Evolutionary conservation across 1,284 basidiomycete species (phyloP).

Genomic region (Trametes pubescens): DNA sequence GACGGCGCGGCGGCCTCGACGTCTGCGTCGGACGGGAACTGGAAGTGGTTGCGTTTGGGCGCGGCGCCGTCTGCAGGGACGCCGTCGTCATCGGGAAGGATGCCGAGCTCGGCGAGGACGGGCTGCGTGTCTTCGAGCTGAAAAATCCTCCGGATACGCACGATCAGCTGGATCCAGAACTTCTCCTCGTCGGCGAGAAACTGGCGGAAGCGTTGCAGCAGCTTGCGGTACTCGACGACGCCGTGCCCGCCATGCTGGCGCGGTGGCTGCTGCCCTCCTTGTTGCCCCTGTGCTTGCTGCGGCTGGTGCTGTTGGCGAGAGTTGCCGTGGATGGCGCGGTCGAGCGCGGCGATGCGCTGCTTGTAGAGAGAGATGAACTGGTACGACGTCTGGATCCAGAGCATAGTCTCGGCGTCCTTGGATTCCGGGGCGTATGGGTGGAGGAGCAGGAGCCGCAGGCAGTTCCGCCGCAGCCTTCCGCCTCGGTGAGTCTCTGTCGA

Average conservation of each 20-base stretch:
- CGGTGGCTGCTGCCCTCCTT: constrained; percentile 37
- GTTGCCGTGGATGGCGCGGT: constrained; percentile 61
- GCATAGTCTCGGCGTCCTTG: constrained; percentile 80
- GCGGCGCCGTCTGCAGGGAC: constrained; percentile 22
- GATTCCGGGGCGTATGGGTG: constrained; percentile 81
- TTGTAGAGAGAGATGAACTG: constrained; percentile 88
- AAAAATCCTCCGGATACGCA: constrained; percentile 76
- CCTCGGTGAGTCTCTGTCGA: constrained; percentile 20
- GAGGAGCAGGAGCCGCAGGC: constrained; percentile 78
- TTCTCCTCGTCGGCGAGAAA: constrained; percentile 88
- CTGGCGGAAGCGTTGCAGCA: constrained; percentile 86
- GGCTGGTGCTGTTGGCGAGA: constrained; percentile 54
- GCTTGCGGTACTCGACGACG: constrained; percentile 83
- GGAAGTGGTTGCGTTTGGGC: constrained; percentile 56
- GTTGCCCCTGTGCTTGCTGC: constrained; percentile 42
- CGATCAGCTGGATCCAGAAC: constrained; percentile 84
- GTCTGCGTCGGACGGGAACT: constrained; percentile 61
- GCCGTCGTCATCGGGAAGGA: constrained; percentile 49
- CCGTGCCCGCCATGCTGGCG: constrained; percentile 53
- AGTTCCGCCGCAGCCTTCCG: constrained; percentile 76
- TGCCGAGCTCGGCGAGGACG: constrained; percentile 63
- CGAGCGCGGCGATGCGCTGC: constrained; percentile 72
- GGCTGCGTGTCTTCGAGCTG: constrained; percentile 64
- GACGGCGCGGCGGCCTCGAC: constrained; percentile 41
- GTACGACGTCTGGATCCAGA: constrained; percentile 95